These are phyloP conservation scores for Ogataea corticis DNA, from an alignment of 805 yeast species.

Conservation along the genomic window DNA sequence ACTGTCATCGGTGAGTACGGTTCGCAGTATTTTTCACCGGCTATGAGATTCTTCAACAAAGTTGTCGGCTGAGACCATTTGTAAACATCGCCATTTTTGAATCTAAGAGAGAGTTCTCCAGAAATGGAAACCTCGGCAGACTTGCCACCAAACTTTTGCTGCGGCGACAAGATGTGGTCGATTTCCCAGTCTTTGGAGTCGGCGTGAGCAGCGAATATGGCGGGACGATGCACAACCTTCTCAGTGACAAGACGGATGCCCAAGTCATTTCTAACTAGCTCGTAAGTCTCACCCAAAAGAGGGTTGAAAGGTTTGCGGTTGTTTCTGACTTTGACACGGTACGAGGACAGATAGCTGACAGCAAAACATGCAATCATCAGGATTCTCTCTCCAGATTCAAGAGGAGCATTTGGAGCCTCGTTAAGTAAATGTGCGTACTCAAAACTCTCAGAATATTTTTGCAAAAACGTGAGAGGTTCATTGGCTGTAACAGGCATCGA, in stretches of 20 bases:
- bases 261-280: conserved; percentile 79
- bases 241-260: conserved; percentile 78
- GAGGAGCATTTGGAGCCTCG: conserved; percentile 51
- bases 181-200: conserved; percentile 71
- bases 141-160: conserved; percentile 94
- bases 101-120: conserved; percentile 62
- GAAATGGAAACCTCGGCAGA: conserved; percentile 77
- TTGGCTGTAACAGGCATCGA: conserved; percentile 94
- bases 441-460: conserved; percentile 73
- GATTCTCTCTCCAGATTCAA: conserved; percentile 57
- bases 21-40: conserved; percentile 93
- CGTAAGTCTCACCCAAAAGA: conserved; percentile 89
- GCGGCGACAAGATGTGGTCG: conserved; percentile 67
- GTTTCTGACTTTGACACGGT: conserved; percentile 73
- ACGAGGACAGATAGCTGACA: conserved; percentile 66
- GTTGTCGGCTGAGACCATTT: conserved; percentile 85
- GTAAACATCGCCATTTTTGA: conserved; percentile 67
- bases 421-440: conserved; percentile 74
- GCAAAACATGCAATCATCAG: conserved; percentile 82
- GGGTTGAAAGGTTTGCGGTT: conserved; percentile 94
- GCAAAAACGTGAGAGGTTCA: conserved; percentile 85
- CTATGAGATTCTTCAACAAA: conserved; percentile 79
- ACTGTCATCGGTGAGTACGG: conserved; percentile 73
- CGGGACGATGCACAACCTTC: conserved; percentile 87
- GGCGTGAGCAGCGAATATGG: conserved; percentile 75